A percentile compares a stretch with the other conserved stretches of the same genome.
Evolutionary conservation across 768 basidiomycete species (phyloP).

Genomic region (Trametes cubensis): DNA sequence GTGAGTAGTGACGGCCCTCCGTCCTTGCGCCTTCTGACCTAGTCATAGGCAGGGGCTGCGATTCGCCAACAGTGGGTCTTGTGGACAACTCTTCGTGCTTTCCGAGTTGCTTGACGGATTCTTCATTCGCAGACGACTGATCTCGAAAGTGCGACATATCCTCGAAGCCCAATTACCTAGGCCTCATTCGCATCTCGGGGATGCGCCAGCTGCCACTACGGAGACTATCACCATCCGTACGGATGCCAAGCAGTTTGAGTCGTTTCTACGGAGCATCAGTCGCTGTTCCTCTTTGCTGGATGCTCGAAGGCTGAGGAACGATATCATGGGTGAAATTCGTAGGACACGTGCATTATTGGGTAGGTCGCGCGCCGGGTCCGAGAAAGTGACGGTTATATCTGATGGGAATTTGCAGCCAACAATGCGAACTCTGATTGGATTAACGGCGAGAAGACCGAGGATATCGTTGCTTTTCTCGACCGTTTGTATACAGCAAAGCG

Average conservation of each 20-base stretch:
- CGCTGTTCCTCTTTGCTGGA: constrained; percentile 84
- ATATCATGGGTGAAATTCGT: constrained; percentile 89
- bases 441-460: constrained; percentile 81
- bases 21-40: constrained; percentile 15
- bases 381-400: no score
- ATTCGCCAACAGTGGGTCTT: constrained; percentile 70
- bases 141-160: constrained; percentile 84
- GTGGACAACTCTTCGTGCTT: constrained; percentile 47
- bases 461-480: constrained; percentile 84
- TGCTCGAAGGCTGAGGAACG: constrained; percentile 87
- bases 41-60: constrained; percentile 59
- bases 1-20: constrained; percentile 50
- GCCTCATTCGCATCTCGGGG: constrained; percentile 45
- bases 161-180: constrained; percentile 78
- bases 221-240: constrained; percentile 85
- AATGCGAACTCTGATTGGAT: constrained; percentile 91
- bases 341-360: constrained; percentile 75
- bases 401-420: constrained; percentile 51
- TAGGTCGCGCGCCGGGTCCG: constrained; percentile 34
- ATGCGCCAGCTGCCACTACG: constrained; percentile 46
- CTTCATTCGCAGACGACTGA: constrained; percentile 60
- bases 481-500: constrained; percentile 88
- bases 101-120: constrained; percentile 23
- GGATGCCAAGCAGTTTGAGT: constrained; percentile 82
- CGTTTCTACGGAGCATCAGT: constrained; percentile 84